A percentile compares a stretch with the other conserved stretches of the same genome.
phyloP scores from a whole-genome alignment of 1,139 yeast genomes.

The Candida sanyaensis region DNA sequence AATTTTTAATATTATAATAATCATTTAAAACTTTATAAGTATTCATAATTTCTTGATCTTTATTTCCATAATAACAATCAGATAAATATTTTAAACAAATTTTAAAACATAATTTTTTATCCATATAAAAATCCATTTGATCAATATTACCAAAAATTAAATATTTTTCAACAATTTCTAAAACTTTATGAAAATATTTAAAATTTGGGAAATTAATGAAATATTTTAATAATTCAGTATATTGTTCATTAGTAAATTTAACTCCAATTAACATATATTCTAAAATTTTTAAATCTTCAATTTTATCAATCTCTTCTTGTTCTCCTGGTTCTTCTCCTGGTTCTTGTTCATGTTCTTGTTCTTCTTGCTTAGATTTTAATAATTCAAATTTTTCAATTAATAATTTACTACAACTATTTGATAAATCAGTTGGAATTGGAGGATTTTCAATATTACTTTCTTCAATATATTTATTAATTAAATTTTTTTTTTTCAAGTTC shows the following conservation, averaged over 20 bases:
- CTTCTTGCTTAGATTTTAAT: not conserved
- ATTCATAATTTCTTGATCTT: constrained; percentile 11
- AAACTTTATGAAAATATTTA: constrained; percentile 17
- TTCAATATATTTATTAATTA: not conserved
- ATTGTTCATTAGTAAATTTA: not conserved
- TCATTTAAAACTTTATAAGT: constrained; percentile 27
- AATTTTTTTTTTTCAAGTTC: not conserved
- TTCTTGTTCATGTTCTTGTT: too few relatives aligned
- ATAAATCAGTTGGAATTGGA: not conserved
- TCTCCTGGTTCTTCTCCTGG: too few relatives aligned
- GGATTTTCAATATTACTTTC: constrained; percentile 2
- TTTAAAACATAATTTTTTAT: constrained; percentile 13
- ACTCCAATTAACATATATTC: constrained; percentile 5
- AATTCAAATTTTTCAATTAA: not conserved
- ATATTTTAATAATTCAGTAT: not conserved
- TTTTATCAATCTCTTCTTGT: not conserved
- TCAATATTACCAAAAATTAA: constrained; percentile 33
- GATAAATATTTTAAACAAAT: constrained; percentile 10
- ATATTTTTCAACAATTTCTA: constrained; percentile 29
- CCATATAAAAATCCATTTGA: constrained; percentile 1
- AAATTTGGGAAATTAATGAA: not conserved
- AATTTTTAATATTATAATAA: constrained; percentile 25
- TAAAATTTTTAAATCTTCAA: not conserved
- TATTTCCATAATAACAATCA: constrained; percentile 5
- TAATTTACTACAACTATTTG: not conserved